Evolutionary conservation across 805 yeast species (phyloP).

Genomic region (Candida montana): DNA sequence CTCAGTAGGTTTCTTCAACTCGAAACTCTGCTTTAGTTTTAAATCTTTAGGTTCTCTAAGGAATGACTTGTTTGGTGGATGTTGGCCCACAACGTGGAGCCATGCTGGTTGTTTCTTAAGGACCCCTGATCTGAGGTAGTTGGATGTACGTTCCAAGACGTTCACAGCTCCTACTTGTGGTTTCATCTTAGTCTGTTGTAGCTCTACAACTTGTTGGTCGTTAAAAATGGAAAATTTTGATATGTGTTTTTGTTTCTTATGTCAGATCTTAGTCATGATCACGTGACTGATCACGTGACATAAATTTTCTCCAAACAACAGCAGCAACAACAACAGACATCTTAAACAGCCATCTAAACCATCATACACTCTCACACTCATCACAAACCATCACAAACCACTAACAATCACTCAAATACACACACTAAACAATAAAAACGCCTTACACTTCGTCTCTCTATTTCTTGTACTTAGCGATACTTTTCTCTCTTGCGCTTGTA

Average conservation of each 20-base stretch:
- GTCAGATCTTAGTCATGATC: no score
- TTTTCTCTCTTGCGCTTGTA: conserved; percentile 4
- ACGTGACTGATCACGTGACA: no score
- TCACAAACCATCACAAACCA: no score
- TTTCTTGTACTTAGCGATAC: conserved; percentile 5
- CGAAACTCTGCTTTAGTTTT: conserved; percentile 11
- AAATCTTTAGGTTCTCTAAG: conserved; percentile 22
- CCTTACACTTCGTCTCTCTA: neutral
- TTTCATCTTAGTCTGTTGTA: conserved; percentile 63
- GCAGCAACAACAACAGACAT: no score
- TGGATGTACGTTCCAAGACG: conserved; percentile 77
- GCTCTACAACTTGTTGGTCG: conserved; percentile 40
- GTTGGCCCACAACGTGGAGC: conserved; percentile 77
- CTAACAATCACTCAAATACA: no score
- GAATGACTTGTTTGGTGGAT: conserved; percentile 72
- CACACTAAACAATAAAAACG: no score
- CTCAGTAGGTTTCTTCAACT: conserved; percentile 10
- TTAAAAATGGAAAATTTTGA: no score
- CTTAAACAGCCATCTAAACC: no score
- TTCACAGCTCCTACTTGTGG: conserved; percentile 70
- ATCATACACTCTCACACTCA: no score
- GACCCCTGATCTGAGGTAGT: conserved; percentile 65
- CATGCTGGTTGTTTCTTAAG: conserved; percentile 75
- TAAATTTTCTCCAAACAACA: no score
- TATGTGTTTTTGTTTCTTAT: no score